These are phyloP conservation scores for Wickerhamomyces rabaulensis DNA, from an alignment of 805 yeast species.

Conservation along the genomic window DNA sequence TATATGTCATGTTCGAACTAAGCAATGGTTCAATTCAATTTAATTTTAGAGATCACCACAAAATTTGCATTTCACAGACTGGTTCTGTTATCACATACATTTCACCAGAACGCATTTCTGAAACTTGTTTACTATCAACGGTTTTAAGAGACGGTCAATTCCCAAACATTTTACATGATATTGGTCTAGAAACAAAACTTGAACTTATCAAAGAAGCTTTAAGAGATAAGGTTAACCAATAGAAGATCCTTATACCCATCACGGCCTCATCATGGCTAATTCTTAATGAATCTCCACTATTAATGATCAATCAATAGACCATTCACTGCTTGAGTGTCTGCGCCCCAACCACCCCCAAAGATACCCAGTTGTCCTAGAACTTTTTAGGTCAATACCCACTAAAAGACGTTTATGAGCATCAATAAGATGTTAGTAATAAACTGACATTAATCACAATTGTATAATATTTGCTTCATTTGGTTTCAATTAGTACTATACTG, in stretches of 20 bases:
- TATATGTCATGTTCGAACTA: slow-evolving; percentile 86
- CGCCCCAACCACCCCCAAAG: background rate
- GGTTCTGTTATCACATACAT: slow-evolving; percentile 79
- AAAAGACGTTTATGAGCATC: background rate
- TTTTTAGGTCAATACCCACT: background rate
- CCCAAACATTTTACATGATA: slow-evolving; percentile 40
- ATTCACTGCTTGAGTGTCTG: background rate
- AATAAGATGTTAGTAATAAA: background rate
- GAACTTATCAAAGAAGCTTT: slow-evolving; percentile 64
- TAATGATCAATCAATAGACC: background rate
- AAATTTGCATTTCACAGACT: slow-evolving; percentile 69
- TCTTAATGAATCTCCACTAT: background rate
- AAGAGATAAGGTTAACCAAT: slow-evolving; percentile 26
- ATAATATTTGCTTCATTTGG: background rate
- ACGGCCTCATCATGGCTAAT: background rate
- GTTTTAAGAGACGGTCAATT: slow-evolving; percentile 42
- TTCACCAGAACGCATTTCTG: slow-evolving; percentile 68
- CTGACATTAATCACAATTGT: background rate
- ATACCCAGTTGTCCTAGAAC: too few relatives aligned
- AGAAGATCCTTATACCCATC: background rate
- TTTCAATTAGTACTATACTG: too few relatives aligned
- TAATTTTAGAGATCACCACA: slow-evolving; percentile 93
- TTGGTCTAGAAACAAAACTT: slow-evolving; percentile 40
- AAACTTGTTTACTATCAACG: slow-evolving; percentile 53
- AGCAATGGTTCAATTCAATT: slow-evolving; percentile 91